Conservation (phyloP, 331 rosid species). For the Arachis monticola region DNA sequence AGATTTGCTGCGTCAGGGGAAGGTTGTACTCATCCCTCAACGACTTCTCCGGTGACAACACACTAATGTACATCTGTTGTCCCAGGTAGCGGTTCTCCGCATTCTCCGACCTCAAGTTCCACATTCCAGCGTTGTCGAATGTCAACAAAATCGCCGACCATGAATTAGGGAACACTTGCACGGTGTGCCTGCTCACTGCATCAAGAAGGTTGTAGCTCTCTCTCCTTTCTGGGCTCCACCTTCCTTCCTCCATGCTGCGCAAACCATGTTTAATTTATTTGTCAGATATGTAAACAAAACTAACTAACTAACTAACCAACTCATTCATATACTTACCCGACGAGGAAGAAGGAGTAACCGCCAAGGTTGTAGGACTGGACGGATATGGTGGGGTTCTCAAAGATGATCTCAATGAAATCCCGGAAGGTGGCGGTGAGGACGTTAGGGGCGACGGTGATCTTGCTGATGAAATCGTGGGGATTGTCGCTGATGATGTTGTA, state of each 20-base stretch:
- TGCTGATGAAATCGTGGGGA: not conserved
- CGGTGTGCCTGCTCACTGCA: conserved; percentile 73
- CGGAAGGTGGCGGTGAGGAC: conserved; percentile 58
- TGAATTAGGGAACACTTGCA: conserved; percentile 78
- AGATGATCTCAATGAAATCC: conserved; percentile 64
- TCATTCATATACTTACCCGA: conserved; percentile 49
- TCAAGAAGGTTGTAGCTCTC: conserved; percentile 72
- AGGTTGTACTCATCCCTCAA: conserved; percentile 76
- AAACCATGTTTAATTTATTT: not conserved
- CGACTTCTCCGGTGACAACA: conserved; percentile 55
- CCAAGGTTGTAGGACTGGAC: conserved; percentile 68
- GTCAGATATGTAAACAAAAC: too few relatives aligned
- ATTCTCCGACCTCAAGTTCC: conserved; percentile 64
- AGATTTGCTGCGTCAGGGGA: conserved; percentile 55
- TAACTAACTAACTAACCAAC: too few relatives aligned
- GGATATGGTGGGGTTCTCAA: conserved; percentile 73
- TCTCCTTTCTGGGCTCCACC: conserved; percentile 71
- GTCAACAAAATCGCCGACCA: conserved; percentile 72
- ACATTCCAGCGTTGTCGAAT: conserved; percentile 50
- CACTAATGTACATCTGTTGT: conserved; percentile 66
- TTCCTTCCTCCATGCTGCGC: conserved; percentile 67
- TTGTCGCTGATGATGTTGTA: conserved; percentile 46
- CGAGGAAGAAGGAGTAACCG: conserved; percentile 71
- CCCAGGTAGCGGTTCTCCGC: conserved; percentile 70
- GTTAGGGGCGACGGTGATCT: conserved; percentile 39